phyloP scores from a whole-genome alignment of 768 basidiomycete genomes.

The Russula sp. region DNA sequence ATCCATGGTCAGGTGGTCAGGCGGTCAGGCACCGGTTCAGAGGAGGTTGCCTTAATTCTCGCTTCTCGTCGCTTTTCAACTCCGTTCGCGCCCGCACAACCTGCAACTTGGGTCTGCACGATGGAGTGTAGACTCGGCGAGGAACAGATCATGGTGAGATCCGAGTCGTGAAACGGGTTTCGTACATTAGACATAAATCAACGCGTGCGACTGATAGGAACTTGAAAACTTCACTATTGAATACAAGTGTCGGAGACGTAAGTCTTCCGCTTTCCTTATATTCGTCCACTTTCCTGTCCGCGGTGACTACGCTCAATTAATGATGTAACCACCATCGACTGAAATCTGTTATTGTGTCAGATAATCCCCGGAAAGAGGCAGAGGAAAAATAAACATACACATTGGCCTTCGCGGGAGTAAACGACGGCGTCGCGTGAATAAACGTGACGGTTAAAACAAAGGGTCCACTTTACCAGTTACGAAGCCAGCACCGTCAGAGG shows the following conservation, averaged over 20 bases:
- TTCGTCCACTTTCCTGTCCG: background rate
- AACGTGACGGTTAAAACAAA: background rate
- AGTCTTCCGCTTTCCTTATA: no score
- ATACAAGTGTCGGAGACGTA: background rate
- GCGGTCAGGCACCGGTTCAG: no score
- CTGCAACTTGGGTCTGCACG: background rate
- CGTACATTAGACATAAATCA: no score
- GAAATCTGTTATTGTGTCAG: conserved; percentile 8
- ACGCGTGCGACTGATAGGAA: background rate
- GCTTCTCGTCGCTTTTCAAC: no score
- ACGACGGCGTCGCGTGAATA: background rate
- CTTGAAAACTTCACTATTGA: background rate
- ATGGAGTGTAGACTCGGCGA: no score
- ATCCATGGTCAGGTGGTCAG: no score
- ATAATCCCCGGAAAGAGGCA: no score
- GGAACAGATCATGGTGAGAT: background rate
- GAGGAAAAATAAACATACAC: conserved; percentile 14
- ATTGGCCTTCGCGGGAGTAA: conserved; percentile 13
- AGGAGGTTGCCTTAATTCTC: no score
- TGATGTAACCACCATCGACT: conserved; percentile 13
- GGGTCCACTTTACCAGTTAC: conserved; percentile 25
- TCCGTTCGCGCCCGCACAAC: no score
- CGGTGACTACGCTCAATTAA: conserved; percentile 8
- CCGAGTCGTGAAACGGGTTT: no score
- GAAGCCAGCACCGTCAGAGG: conserved; percentile 24